Base-by-base conservation (phyloP, 129 eudicot genomes). In the Flaveria ramosissima region DNA sequence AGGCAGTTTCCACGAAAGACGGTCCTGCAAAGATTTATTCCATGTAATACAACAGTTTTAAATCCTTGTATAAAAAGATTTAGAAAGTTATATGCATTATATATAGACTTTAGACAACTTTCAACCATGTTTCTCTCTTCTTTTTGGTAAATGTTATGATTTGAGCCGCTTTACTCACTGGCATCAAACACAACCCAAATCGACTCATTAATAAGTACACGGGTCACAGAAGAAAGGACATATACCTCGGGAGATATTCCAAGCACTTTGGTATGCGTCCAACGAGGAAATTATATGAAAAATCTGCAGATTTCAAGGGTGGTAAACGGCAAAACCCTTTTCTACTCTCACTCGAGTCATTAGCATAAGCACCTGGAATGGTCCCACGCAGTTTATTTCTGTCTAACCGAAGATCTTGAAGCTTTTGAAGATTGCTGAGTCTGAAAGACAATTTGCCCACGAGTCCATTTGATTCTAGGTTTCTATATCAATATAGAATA, bases 1-100 rank as follows among this genome's bases (percentile, higher is more conserved):
- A 89, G 84, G 88, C 99, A 95, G 76, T 95, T 95, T 59, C 97
- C 99, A 46, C 83, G 91, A 85, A 95, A 95, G 76, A 89, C 84
- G 26, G 70, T 79, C 76, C 99, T 95, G 89, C 51, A 87, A 61
- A 64, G 46, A 14, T 56, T 30, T 21, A 67, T 52, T 26, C 65
- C 45, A 62, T 53, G 57, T 9, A 20, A 53, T 13, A 27, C 11
- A 7, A 11, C 21, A 15, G 12, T 36, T 0, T 36, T 32, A 20
- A 59, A 59, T 9, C 12, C 53, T 13, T 48, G 50, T 10, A 45
- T 45, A 45, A 45, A 45, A 9, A 45, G 50, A 8, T 45, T 45
- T 45, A 45, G 50, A 11, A 45, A 11, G 50, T 45, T 45, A 45
- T 10, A 45, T 10, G 50, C 50, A 8, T 45, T 45, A 10, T 45